Evolutionary conservation across 2,329 filamentous ascomycete species (phyloP), one percentile per base, ranked within the genome.

Genomic region (Cladosporium velox): DNA sequence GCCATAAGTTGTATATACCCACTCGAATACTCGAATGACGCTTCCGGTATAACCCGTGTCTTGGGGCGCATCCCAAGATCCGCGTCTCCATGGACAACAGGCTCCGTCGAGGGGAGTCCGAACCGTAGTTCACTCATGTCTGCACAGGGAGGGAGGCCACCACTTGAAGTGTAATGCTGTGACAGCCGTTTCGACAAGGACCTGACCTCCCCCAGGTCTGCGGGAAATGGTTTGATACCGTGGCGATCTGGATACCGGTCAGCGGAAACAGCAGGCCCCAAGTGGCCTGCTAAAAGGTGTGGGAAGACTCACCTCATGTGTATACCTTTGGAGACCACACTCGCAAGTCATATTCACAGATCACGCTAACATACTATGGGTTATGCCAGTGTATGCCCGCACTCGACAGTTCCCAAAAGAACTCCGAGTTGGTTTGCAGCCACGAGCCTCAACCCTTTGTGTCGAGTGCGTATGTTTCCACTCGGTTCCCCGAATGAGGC

Each of bases 381-480:
- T n/a, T 44, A 4, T n/a, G 38, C 38, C 38, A 44, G 38, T 44
- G 38, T 44, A 44, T 44, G 38, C 38, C 38, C 5, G 38, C 18
- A n/a, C 15, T n/a, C 18, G 38, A 8, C 18, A 44, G 18, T 44
- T 44, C 38, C 18, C 38, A 21, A n/a, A n/a, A 44, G 38, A 44
- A 21, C 6, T 3, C 18, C 7, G 38, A 18, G 32, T 34, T 34
- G 32, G 8, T 41, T 44, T 44, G 18, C 38, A 52, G 49, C 49
- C 49, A 52, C 26, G 49, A 52, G 49, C 6, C 49, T 52, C 26
- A 52, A 24, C 49, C 49, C 24, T 28, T 52, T 52, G 15, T 52
- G 49, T 28, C 49, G 49, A 52, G 26, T 52, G 49, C 49, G 49
- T 52, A 52, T 52, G 47, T 28, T 52, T 52, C 49, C 26, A 52